Base-by-base conservation (phyloP, 495 filamentous ascomycete species). In the Xylaria scruposa region DNA sequence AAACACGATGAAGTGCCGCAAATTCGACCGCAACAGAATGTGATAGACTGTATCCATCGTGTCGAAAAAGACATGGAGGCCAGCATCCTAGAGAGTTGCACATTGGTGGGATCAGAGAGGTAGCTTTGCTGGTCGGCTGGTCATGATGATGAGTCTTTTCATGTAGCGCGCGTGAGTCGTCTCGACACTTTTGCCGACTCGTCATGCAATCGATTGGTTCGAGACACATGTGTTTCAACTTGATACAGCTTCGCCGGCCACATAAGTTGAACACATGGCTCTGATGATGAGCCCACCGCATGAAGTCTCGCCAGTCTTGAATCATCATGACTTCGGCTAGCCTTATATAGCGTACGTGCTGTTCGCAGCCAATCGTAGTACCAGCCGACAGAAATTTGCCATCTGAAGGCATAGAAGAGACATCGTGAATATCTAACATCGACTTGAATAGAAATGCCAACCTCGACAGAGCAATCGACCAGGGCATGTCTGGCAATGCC, bases 401-500 rank as follows among this genome's bases (percentile, higher is more conserved):
- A 24, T 60, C 53, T 17, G 67, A 21, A n/a, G 54, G 21, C 21
- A 51, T 0, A n/a, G 21, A 24, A 10, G 19, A 24, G 19, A 3
- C 33, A 15, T 29, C 19, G 4, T 10, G 24, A 29, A 15, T 33
- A 19, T 69, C 67, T 5, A 69, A 33, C 4, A n/a, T 69, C 8
- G 67, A 24, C 29, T 69, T 69, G 24, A 60, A 38, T 4, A 69
- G 42, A 17, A 69, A 69, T 33, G 54, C 67, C 17, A 69, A 53
- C 26, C 67, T 69, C 40, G 67, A 69, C 24, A 69, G 5, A 42
- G 42, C 42, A 60, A 69, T 33, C 26, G 67, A 69, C 67, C 67
- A 69, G 7, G 67, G 67, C 67, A 69, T 69, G 67, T 49, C 54
- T 21, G 67, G 67, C 53, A 69, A n/a, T n/a, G 54, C 54, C 26